Evolutionary conservation across 805 yeast species (phyloP).

Genomic region (Kockiozyma suomiensis): DNA sequence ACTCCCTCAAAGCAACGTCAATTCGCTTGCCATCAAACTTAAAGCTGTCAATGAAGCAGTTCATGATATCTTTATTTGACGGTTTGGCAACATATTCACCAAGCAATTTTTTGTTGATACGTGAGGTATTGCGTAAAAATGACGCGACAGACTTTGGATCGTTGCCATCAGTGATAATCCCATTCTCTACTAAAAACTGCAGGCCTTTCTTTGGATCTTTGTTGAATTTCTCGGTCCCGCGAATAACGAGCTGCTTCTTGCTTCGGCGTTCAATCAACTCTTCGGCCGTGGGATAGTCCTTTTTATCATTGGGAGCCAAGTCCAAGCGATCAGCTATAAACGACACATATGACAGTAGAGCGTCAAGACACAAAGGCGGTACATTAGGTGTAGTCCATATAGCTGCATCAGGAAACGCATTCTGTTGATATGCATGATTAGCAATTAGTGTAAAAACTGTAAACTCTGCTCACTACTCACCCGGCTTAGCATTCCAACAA

Average conservation of each 20-base stretch:
- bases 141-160: conserved; percentile 67
- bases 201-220: conserved; percentile 78
- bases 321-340: conserved; percentile 34
- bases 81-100: conserved; percentile 89
- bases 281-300: conserved; percentile 19
- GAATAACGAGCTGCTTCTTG: conserved; percentile 72
- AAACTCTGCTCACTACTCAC: conserved; percentile 16
- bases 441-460: background rate
- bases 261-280: conserved; percentile 33
- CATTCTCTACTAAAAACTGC: conserved; percentile 60
- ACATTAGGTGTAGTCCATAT: conserved; percentile 75
- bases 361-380: conserved; percentile 92
- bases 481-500: conserved; percentile 71
- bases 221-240: conserved; percentile 76
- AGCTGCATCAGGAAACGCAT: conserved; percentile 87
- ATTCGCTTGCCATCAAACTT: conserved; percentile 80
- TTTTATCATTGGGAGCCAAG: conserved; percentile 10
- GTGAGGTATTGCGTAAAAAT: conserved; percentile 76
- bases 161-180: conserved; percentile 57
- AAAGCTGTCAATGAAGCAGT: conserved; percentile 65
- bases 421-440: conserved; percentile 27
- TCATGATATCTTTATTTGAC: conserved; percentile 59
- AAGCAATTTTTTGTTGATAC: conserved; percentile 81
- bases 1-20: conserved; percentile 86
- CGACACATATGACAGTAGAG: conserved; percentile 58